A percentile compares a stretch with the other conserved stretches of the same genome.
These are phyloP conservation scores for Rhizophlyctis rosea DNA, from an alignment of 192 early-diverging fungal genomes.

Conservation along the genomic window DNA sequence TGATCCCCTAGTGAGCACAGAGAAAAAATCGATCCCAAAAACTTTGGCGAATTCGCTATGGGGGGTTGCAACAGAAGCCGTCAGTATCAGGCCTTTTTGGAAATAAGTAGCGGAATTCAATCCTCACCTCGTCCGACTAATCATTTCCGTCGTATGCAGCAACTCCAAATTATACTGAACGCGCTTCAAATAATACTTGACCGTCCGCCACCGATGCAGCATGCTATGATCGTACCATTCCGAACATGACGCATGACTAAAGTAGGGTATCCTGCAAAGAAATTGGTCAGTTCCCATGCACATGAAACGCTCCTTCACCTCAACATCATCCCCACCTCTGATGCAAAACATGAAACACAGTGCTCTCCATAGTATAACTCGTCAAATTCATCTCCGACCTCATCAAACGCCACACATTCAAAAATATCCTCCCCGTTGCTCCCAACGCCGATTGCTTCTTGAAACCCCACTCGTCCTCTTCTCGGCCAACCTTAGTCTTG, in stretches of 20 bases:
- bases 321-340: slow-evolving; percentile 45
- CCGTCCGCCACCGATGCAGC: slow-evolving; percentile 54
- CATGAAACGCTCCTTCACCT: too few species aligned
- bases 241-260: slow-evolving; percentile 51
- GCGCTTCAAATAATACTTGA: slow-evolving; percentile 68
- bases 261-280: slow-evolving; percentile 62
- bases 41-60: slow-evolving; percentile 80
- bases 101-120: too few species aligned
- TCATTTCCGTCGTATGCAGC: slow-evolving; percentile 65
- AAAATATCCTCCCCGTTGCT: slow-evolving; percentile 70
- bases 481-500: slow-evolving; percentile 37
- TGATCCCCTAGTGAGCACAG: slow-evolving; percentile 83
- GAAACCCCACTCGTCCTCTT: slow-evolving; percentile 56
- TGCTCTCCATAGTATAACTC: slow-evolving; percentile 76
- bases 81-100: slow-evolving; percentile 6
- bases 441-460: slow-evolving; percentile 63
- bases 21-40: slow-evolving; percentile 88
- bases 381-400: slow-evolving; percentile 70
- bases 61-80: too few species aligned
- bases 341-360: slow-evolving; percentile 68
- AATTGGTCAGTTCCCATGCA: background rate
- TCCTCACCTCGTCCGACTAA: slow-evolving; percentile 55
- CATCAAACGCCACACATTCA: slow-evolving; percentile 90
- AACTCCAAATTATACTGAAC: slow-evolving; percentile 65
- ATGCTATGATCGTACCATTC: slow-evolving; percentile 59